Evolutionary conservation across 257 asterid genomes (phyloP), one percentile per base, ranked within the genome.

Genomic region (Nicotiana noctiflora): DNA sequence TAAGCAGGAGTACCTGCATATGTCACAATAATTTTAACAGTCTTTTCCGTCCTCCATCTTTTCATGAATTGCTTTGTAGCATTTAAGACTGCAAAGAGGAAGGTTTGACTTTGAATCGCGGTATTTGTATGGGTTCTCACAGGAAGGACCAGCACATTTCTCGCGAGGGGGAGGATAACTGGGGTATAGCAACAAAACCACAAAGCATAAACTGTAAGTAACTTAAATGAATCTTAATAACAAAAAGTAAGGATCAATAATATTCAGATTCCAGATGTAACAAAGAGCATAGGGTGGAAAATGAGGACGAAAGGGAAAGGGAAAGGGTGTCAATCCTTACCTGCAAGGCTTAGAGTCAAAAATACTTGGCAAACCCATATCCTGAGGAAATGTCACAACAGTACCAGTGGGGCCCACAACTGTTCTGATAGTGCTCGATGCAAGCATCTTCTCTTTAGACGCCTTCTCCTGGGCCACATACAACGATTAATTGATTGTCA

Each of bases 131-230:
- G 93, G 85, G 83, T 95, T 93, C 81, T 82, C 80, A 77, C 99
- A 95, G 7, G 88, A 84, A 15, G 99, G 99, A 44, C 94, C 97
- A 37, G 94, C 97, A 78, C 99, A 95, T 85, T 87, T 88, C 88
- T 93, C 98, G 6, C 99, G 92, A 2, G 96, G 98, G 29, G 92
- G 95, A 64, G 99, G 99, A 81, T 95, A 93, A 82, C 99, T 95
- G 95, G 63, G 84, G 86, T 85, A 82, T 75, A 60, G 51, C 27
- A 77, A 56, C 80, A 84, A 85, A 84, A 25, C 57, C 64, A 79
- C 51, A 83, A 76, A 61, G 18, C 67, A 78, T 14, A 77, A 56
- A 5, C 4, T 13, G 53, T 57, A 53, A 76, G 80, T 17, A 29
- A 21, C 3, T 76, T 19, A 29, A 18, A 32, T 18, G 52, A 66